A percentile compares a stretch with the other conserved stretches of the same genome.
Evolutionary conservation across 495 filamentous ascomycete genomes (phyloP).

Genomic region (Massariosphaeria phaeospora): DNA sequence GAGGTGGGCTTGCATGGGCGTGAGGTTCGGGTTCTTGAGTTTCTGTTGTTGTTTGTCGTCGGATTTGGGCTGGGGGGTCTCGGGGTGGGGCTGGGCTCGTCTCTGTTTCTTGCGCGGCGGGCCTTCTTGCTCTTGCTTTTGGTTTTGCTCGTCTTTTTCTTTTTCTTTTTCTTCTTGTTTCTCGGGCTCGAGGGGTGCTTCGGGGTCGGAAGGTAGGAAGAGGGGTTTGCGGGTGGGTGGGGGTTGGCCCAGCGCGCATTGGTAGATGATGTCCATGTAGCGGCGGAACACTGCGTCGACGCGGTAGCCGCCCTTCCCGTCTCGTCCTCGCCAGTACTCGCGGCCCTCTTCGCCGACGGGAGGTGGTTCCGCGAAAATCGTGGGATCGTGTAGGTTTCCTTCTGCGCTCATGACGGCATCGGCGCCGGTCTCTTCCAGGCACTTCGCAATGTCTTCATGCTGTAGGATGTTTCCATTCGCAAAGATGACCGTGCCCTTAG

Average conservation of each 20-base stretch:
- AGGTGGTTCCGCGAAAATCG: conserved; percentile 71
- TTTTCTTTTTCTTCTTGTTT: no score
- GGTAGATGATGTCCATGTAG: conserved; percentile 84
- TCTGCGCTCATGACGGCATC: conserved; percentile 96
- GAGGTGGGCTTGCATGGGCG: conserved; percentile 83
- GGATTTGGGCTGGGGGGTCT: conserved; percentile 37
- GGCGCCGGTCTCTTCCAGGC: conserved; percentile 77
- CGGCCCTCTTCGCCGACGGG: conserved; percentile 57
- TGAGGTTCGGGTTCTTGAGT: conserved; percentile 61
- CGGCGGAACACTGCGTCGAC: conserved; percentile 82
- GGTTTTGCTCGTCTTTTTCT: no score
- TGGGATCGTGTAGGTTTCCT: conserved; percentile 85
- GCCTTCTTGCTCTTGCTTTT: conserved; percentile 34
- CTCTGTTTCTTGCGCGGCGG: conserved; percentile 62
- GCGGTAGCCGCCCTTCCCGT: conserved; percentile 80
- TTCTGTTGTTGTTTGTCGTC: conserved; percentile 46
- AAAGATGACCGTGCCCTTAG: conserved; percentile 84
- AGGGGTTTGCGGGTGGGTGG: conserved; percentile 63
- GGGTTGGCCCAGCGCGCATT: conserved; percentile 59
- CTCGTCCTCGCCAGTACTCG: conserved; percentile 78
- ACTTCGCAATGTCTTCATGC: conserved; percentile 71
- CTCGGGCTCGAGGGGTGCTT: background rate
- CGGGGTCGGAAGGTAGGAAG: conserved; percentile 63
- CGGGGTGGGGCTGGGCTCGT: no score
- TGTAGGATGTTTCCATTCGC: conserved; percentile 93